Evolutionary conservation across 2,329 filamentous ascomycete species (phyloP).

Genomic region (Pseudocercospora musae): DNA sequence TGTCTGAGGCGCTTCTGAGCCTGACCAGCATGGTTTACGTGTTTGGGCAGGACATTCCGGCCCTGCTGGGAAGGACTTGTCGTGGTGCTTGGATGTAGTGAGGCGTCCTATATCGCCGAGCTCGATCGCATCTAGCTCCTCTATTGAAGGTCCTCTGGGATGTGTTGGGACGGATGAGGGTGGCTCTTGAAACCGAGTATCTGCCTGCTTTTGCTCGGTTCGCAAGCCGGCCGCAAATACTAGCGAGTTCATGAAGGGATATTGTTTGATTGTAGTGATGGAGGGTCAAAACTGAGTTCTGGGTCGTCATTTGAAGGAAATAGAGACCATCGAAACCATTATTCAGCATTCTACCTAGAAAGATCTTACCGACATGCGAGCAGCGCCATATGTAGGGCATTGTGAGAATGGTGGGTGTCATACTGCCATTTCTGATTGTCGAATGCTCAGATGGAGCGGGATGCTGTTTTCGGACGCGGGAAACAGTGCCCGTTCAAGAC

Average conservation of each 20-base stretch:
- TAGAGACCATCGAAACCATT: not conserved
- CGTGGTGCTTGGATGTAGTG: not conserved
- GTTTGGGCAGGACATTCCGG: conserved; percentile 10
- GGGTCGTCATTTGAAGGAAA: not conserved
- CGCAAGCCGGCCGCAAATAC: conserved; percentile 12
- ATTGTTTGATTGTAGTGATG: not conserved
- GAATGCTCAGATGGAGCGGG: not conserved
- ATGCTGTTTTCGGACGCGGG: not conserved
- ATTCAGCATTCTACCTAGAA: not conserved
- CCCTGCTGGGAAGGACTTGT: not conserved
- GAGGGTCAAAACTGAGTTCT: not conserved
- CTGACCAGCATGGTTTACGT: conserved; percentile 12
- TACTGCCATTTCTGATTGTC: not conserved
- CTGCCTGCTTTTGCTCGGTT: conserved; percentile 4
- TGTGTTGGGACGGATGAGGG: conserved; percentile 7
- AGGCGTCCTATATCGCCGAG: conserved; percentile 24
- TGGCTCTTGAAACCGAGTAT: not conserved
- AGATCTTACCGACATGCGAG: not conserved
- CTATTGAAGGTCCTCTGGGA: conserved; percentile 20
- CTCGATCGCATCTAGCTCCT: conserved; percentile 29
- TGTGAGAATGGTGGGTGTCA: too few relatives aligned
- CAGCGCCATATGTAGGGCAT: not conserved
- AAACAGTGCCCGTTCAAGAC: not conserved
- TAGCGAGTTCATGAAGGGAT: conserved; percentile 11
- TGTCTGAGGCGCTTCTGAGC: conserved; percentile 35